Base-by-base conservation (phyloP, 2,329 filamentous ascomycete species). In the Colletotrichum filicis region DNA sequence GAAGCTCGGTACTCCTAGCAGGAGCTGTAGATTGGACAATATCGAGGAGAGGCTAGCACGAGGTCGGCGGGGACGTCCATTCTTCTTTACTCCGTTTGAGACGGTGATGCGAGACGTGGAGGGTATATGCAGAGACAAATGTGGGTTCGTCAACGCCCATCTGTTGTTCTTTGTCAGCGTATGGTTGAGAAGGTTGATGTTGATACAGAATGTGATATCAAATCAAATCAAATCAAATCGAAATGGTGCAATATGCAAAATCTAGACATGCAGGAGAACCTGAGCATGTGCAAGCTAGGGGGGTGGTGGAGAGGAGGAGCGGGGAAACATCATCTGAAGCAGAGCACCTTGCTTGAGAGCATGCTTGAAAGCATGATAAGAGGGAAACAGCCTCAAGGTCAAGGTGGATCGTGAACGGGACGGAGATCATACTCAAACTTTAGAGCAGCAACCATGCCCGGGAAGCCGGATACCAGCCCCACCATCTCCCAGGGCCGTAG, bases 401-500 rank as follows among this genome's bases (percentile, higher is more conserved):
- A 42, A 42, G 37, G 37, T 42, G 16, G 19, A 42, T 42, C 37
- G 16, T 49, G 63, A 35, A 24, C 64, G 55, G 35, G 57, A 76
- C 22, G 32, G 64, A 30, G 35, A 26, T 26, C 73, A 53, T 87
- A 97, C 93, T 98, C 96, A 79, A 99, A 98, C 79, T 98, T 96
- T 75, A 99, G 84, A 1, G 97, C 97, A 0, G 94, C 95, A 46
- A 96, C 91, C 78, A 92, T 92, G 76, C 93, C 96, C 0, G 94
- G 95, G 76, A 99, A 99, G 0, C 96, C 96, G 7, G 94, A 93
- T 1, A 98, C 93, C 6, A 98, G 86, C 53, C 91, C 92, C 2
- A 94, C 90, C 93, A 98, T 97, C 79, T 97, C 94, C 95, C 97
- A 98, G 0, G 97, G 97, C 55, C 94, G 89, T 74, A 95, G 83